A percentile compares a stretch with the other conserved stretches of the same genome.
These are phyloP conservation scores for Scolecobasidium constrictum DNA, from an alignment of 2,329 filamentous ascomycete species.

Conservation along the genomic window DNA sequence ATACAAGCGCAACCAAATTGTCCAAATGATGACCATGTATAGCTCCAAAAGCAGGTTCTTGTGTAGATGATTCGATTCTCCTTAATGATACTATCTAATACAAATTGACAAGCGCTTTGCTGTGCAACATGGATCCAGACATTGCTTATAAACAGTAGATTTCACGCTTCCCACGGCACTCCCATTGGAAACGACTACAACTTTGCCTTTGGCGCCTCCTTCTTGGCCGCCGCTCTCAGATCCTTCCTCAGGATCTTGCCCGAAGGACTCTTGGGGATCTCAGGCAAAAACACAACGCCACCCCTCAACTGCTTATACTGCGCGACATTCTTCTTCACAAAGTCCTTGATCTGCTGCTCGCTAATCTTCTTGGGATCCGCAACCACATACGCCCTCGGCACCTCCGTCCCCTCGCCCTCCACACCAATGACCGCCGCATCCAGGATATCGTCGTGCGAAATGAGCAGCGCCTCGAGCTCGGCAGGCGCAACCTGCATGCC, in stretches of 20 bases:
- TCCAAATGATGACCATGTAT: too few species aligned
- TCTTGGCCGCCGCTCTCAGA: slow-evolving; percentile 22
- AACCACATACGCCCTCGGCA: slow-evolving; percentile 33
- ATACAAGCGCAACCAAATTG: too few species aligned
- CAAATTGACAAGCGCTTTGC: too few species aligned
- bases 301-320: slow-evolving; percentile 25
- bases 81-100: too few species aligned
- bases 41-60: too few species aligned
- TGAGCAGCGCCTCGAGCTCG: slow-evolving; percentile 34
- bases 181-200: too few species aligned
- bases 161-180: too few species aligned
- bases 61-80: too few species aligned
- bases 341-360: slow-evolving; percentile 21
- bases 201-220: slow-evolving; percentile 12
- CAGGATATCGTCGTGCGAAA: slow-evolving; percentile 28
- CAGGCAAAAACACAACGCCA: slow-evolving; percentile 25
- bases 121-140: too few species aligned
- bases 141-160: too few species aligned
- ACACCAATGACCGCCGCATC: slow-evolving; percentile 38
- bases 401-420: slow-evolving; percentile 26
- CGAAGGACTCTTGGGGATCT: slow-evolving; percentile 23
- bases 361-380: slow-evolving; percentile 20
- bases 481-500: slow-evolving; percentile 39
- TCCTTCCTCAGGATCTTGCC: slow-evolving; percentile 28
- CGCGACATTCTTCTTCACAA: slow-evolving; percentile 21